Evolutionary conservation across 768 basidiomycete species (phyloP).

Genomic region (Strobilomyces dryophilus): DNA sequence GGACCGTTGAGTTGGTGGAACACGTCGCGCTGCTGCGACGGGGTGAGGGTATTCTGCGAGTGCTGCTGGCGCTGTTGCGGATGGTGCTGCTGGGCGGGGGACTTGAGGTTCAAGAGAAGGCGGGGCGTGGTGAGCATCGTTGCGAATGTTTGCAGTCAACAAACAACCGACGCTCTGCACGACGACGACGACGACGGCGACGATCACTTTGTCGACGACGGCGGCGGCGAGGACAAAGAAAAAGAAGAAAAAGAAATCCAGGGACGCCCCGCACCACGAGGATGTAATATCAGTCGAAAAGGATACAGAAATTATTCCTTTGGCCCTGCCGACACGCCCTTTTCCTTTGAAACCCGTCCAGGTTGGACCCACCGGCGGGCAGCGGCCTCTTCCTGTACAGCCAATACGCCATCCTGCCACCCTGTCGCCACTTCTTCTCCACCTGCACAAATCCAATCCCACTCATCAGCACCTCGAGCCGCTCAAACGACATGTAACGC

Average conservation of each 20-base stretch:
- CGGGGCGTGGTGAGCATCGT: slow-evolving; percentile 33
- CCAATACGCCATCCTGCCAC: slow-evolving; percentile 88
- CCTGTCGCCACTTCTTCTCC: slow-evolving; percentile 55
- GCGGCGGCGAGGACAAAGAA: slow-evolving; percentile 3
- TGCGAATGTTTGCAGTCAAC: slow-evolving; percentile 25
- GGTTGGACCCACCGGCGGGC: not conserved
- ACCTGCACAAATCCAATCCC: slow-evolving; percentile 61
- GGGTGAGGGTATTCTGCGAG: slow-evolving; percentile 25
- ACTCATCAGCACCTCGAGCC: slow-evolving; percentile 54
- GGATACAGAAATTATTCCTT: slow-evolving; percentile 77
- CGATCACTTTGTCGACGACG: slow-evolving; percentile 6
- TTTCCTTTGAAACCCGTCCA: slow-evolving; percentile 48
- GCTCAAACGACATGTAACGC: slow-evolving; percentile 66
- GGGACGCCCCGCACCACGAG: slow-evolving; percentile 4
- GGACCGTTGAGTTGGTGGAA: slow-evolving; percentile 26
- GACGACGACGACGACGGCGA: no score
- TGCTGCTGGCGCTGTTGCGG: slow-evolving; percentile 24
- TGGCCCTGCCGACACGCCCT: slow-evolving; percentile 56
- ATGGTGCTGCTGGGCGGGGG: slow-evolving; percentile 19
- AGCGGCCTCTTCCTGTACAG: slow-evolving; percentile 52
- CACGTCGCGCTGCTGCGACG: slow-evolving; percentile 28
- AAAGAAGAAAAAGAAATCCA: slow-evolving; percentile 10
- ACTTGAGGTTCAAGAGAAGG: slow-evolving; percentile 31
- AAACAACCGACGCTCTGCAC: slow-evolving; percentile 29
- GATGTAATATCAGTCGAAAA: slow-evolving; percentile 26